Evolutionary conservation across 163 green algal genomes (phyloP).

Genomic region (Smithsoniella earleae): DNA sequence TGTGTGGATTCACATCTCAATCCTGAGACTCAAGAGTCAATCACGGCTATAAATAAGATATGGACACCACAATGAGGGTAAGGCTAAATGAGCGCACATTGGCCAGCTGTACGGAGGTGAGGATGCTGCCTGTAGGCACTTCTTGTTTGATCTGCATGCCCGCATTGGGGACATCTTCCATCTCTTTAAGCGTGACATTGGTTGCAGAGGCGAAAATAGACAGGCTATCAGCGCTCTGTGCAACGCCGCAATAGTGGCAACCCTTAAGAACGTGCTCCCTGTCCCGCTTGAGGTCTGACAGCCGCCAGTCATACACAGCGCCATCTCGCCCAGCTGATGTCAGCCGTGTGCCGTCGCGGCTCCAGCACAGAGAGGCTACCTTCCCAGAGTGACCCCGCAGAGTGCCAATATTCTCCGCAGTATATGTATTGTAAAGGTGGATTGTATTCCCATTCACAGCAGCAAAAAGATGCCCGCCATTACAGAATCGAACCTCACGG

Average conservation of each 20-base stretch:
- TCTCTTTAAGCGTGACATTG: constrained; percentile 74
- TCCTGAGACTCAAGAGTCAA: too few relatives aligned
- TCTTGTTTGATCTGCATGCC: constrained; percentile 64
- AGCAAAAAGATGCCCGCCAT: constrained; percentile 79
- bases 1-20: too few relatives aligned
- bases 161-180: constrained; percentile 59
- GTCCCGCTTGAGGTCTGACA: constrained; percentile 59
- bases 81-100: constrained; percentile 32
- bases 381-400: constrained; percentile 59
- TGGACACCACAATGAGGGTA: too few relatives aligned
- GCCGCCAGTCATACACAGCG: constrained; percentile 79
- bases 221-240: constrained; percentile 49
- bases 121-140: constrained; percentile 47
- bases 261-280: constrained; percentile 80
- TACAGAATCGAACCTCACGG: constrained; percentile 49
- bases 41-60: too few relatives aligned
- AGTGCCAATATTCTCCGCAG: constrained; percentile 69
- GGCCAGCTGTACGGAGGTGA: constrained; percentile 43
- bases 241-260: constrained; percentile 38
- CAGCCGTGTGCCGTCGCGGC: constrained; percentile 60
- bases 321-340: constrained; percentile 74
- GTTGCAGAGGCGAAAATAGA: constrained; percentile 57
- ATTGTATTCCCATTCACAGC: constrained; percentile 75
- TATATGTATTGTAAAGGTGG: constrained; percentile 82
- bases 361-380: constrained; percentile 68